Conservation (phyloP, 2,329 filamentous ascomycete species). For the Ilyonectria robusta region DNA sequence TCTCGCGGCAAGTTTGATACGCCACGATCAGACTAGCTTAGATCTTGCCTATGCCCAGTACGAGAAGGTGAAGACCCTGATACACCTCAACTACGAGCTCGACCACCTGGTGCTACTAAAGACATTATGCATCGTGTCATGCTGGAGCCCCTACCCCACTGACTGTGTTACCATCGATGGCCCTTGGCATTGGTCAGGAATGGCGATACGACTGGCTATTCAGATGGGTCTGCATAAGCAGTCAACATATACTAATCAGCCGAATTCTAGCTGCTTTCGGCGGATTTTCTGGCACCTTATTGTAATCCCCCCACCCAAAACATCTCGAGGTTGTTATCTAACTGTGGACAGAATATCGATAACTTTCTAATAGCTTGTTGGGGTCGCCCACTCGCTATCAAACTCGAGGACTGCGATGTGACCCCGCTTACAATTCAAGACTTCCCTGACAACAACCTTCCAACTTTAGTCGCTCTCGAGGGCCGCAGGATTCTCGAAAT, state of each 20-base stretch:
- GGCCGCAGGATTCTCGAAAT: neutral
- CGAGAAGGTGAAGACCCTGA: conserved; percentile 19
- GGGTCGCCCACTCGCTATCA: conserved; percentile 16
- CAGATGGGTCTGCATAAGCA: conserved; percentile 21
- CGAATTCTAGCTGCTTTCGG: conserved; percentile 6
- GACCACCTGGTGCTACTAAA: conserved; percentile 16
- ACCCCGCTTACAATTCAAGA: neutral
- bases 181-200: conserved; percentile 19
- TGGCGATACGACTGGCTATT: conserved; percentile 16
- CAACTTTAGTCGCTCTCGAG: neutral
- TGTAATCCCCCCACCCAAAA: neutral
- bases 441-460: neutral
- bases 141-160: conserved; percentile 7
- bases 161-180: conserved; percentile 18
- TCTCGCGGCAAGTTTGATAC: conserved; percentile 15
- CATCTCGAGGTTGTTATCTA: neutral
- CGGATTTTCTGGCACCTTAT: conserved; percentile 24
- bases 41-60: conserved; percentile 12
- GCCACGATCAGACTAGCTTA: conserved; percentile 7
- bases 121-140: conserved; percentile 14
- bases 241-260: conserved; percentile 3
- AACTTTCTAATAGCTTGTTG: conserved; percentile 17
- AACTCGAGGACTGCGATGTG: conserved; percentile 5
- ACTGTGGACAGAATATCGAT: conserved; percentile 3
- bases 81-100: conserved; percentile 13